Percentiles rank a stretch among this genome's conserved stretches.
phyloP scores from a whole-genome alignment of 23 red algal genomes.

The Gracilariopsis chorda region DNA sequence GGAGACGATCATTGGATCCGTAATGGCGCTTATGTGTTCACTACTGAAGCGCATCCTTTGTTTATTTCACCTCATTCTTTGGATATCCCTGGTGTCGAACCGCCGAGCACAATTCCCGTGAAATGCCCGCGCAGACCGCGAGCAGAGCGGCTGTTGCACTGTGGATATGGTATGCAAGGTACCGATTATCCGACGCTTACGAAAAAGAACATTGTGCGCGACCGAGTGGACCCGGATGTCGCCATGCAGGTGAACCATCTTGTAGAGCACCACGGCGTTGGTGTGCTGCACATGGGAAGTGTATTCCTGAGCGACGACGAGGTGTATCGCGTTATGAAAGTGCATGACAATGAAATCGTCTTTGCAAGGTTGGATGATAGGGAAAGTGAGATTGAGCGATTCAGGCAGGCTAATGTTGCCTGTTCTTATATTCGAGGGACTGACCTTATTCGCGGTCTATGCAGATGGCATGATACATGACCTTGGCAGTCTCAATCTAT shows the following conservation, averaged over 20 bases:
- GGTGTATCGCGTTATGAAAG: not conserved
- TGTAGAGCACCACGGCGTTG: not conserved
- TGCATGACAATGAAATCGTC: not conserved
- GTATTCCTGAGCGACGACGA: not conserved
- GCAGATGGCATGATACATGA: not conserved
- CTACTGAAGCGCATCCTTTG: slow-evolving; percentile 84
- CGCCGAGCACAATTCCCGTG: not conserved
- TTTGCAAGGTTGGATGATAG: slow-evolving; percentile 3
- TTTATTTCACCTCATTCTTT: slow-evolving; percentile 9
- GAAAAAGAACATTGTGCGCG: not conserved
- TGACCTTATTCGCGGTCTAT: not conserved
- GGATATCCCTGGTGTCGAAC: not conserved
- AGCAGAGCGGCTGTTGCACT: not conserved
- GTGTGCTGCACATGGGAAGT: not conserved
- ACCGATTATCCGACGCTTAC: not conserved
- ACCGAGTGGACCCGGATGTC: not conserved
- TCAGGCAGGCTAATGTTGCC: not conserved
- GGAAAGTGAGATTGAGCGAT: not conserved
- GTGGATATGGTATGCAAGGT: slow-evolving; percentile 24
- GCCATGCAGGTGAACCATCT: not conserved
- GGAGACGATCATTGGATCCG: slow-evolving; percentile 58
- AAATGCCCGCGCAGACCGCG: slow-evolving; percentile 4
- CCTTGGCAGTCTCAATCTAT: too few relatives aligned
- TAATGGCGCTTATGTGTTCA: slow-evolving; percentile 58
- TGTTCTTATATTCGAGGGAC: not conserved